Percentiles rank a stretch among this genome's conserved stretches.
phyloP scores from a whole-genome alignment of 2,329 filamentous ascomycete genomes.

The Didymosphaeria variabile region DNA sequence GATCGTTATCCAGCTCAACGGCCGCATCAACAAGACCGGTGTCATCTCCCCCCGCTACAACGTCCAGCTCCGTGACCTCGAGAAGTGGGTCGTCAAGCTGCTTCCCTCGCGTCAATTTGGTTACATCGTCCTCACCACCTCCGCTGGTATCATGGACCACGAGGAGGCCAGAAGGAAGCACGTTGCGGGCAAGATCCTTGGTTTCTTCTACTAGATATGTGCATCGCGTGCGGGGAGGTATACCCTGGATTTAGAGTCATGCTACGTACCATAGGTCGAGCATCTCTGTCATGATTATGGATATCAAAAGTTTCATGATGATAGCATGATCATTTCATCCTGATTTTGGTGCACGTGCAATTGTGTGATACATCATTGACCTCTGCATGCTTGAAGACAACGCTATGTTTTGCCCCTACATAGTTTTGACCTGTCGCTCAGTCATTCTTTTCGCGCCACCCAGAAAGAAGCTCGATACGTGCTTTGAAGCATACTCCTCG shows the following conservation, averaged over 20 bases:
- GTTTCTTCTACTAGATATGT: slow-evolving; percentile 91
- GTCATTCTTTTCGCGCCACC: slow-evolving; percentile 75
- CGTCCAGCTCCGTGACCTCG: slow-evolving; percentile 94
- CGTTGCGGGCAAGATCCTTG: slow-evolving; percentile 98
- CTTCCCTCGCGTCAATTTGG: slow-evolving; percentile 99
- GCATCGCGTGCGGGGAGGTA: slow-evolving; percentile 36
- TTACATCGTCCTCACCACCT: slow-evolving; percentile 98
- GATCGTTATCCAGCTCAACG: slow-evolving; percentile 99
- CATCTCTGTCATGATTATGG: slow-evolving; percentile 41
- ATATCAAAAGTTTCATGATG: slow-evolving; percentile 45
- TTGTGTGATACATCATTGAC: too few relatives aligned
- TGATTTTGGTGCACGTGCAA: too few relatives aligned
- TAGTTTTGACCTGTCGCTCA: background rate
- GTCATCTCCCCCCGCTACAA: slow-evolving; percentile 99
- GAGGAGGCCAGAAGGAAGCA: slow-evolving; percentile 99
- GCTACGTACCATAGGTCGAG: slow-evolving; percentile 35
- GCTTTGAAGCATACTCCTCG: slow-evolving; percentile 84
- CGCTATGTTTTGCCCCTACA: background rate
- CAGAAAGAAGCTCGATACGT: slow-evolving; percentile 83
- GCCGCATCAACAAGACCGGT: slow-evolving; percentile 93
- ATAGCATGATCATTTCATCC: too few relatives aligned
- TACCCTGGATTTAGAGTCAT: slow-evolving; percentile 37
- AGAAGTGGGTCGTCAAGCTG: slow-evolving; percentile 99
- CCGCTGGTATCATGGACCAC: slow-evolving; percentile 99
- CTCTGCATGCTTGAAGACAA: background rate